A percentile compares a stretch with the other conserved stretches of the same genome.
Conservation (phyloP, 495 filamentous ascomycete species). For the Margaritispora aquatica region DNA sequence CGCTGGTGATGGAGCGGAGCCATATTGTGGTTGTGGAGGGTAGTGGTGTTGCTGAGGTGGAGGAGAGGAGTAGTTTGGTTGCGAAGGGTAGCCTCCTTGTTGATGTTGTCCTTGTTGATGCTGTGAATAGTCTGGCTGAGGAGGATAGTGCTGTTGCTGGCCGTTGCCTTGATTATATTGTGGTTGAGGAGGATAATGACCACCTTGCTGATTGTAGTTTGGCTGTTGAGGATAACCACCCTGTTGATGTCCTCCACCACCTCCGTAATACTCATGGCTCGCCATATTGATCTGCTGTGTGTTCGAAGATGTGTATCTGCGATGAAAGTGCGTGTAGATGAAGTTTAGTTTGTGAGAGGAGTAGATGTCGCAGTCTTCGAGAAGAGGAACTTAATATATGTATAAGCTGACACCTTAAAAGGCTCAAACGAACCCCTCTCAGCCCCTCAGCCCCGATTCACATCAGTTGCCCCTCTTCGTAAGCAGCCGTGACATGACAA, state of each 20-base stretch:
- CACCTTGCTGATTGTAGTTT: neutral
- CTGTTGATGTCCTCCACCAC: conserved; percentile 6
- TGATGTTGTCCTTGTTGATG: neutral
- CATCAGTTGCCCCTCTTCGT: neutral
- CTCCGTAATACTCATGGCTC: conserved; percentile 30
- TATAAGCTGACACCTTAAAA: neutral
- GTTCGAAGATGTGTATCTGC: neutral
- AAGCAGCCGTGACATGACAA: too few species aligned
- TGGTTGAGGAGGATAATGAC: conserved; percentile 15
- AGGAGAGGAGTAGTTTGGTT: conserved; percentile 13
- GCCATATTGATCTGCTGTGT: conserved; percentile 27
- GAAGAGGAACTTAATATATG: neutral
- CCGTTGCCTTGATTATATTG: conserved; percentile 1
- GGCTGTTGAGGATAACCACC: neutral
- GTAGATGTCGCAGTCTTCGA: neutral
- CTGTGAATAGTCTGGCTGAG: conserved; percentile 1
- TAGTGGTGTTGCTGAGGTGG: conserved; percentile 19
- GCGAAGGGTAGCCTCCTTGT: conserved; percentile 22
- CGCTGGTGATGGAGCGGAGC: conserved; percentile 5
- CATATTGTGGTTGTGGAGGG: conserved; percentile 17
- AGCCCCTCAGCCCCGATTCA: neutral
- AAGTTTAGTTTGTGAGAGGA: too few species aligned
- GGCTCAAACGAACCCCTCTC: neutral
- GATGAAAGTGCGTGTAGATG: neutral
- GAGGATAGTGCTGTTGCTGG: conserved; percentile 2